Conservation (phyloP, 2,329 filamentous ascomycete genomes). For the Xylariaceae sp. region DNA sequence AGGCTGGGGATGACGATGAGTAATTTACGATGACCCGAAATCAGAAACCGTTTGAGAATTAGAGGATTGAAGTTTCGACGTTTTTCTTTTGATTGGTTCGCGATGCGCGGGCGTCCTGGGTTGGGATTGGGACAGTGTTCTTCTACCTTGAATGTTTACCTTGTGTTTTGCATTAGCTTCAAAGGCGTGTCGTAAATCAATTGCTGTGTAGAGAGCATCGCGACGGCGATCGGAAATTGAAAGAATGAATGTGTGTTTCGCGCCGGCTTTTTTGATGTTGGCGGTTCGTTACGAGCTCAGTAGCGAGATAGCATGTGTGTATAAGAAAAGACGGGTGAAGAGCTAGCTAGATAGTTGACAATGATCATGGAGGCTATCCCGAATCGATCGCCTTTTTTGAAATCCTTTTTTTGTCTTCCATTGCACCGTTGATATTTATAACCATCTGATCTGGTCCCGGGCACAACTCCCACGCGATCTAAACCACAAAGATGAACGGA, state of each 20-base stretch:
- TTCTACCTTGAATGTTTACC: too few species aligned
- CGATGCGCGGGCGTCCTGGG: background rate
- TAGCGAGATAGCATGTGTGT: too few species aligned
- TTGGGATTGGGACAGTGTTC: background rate
- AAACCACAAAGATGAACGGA: background rate
- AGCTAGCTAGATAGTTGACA: background rate
- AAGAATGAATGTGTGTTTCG: background rate
- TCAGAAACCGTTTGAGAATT: background rate
- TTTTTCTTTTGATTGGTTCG: background rate
- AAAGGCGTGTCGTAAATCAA: too few species aligned
- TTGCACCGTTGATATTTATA: too few species aligned
- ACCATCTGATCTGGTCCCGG: background rate
- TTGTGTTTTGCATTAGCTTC: background rate
- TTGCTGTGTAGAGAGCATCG: background rate
- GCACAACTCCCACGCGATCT: background rate
- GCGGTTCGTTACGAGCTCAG: too few species aligned
- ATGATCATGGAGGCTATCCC: background rate
- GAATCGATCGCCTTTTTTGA: background rate
- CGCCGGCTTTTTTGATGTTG: background rate
- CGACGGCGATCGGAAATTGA: background rate
- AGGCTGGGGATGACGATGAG: constrained; percentile 23
- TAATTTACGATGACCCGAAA: background rate
- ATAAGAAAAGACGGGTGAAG: background rate
- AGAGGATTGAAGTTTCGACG: background rate
- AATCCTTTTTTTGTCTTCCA: too few species aligned